A percentile compares a stretch with the other conserved stretches of the same genome.
Conservation (phyloP, 2,329 filamentous ascomycete genomes). For the Trichoderma koningii region DNA sequence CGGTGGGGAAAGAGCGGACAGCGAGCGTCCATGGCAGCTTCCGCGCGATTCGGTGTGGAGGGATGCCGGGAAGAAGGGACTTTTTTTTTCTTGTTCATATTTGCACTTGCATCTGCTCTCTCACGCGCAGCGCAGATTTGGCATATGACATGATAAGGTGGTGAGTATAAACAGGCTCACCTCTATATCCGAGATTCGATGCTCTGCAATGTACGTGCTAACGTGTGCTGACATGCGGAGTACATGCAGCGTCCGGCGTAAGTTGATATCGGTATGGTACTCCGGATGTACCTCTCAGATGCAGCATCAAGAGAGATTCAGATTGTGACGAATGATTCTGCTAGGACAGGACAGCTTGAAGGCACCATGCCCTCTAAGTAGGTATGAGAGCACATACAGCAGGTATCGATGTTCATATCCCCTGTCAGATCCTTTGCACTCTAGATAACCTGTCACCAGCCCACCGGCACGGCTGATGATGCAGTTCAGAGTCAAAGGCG, state of each 20-base stretch:
- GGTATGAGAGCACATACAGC: background rate
- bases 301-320: background rate
- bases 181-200: background rate
- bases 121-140: background rate
- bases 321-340: background rate
- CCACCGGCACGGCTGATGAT: conserved; percentile 1
- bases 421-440: background rate
- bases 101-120: background rate
- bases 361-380: background rate
- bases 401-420: background rate
- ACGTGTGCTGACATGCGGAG: conserved; percentile 5
- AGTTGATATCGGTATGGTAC: background rate
- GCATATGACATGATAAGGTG: background rate
- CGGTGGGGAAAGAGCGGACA: conserved; percentile 19
- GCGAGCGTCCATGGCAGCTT: conserved; percentile 9
- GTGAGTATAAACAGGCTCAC: background rate
- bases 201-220: background rate
- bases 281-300: background rate
- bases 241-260: background rate
- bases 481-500: background rate
- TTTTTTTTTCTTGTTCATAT: background rate
- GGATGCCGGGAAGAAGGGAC: background rate
- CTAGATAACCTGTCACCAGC: background rate
- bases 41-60: conserved; percentile 19
- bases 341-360: background rate